Base-by-base conservation (phyloP, 1,139 yeast species). In the Yamadazyma conglobata region DNA sequence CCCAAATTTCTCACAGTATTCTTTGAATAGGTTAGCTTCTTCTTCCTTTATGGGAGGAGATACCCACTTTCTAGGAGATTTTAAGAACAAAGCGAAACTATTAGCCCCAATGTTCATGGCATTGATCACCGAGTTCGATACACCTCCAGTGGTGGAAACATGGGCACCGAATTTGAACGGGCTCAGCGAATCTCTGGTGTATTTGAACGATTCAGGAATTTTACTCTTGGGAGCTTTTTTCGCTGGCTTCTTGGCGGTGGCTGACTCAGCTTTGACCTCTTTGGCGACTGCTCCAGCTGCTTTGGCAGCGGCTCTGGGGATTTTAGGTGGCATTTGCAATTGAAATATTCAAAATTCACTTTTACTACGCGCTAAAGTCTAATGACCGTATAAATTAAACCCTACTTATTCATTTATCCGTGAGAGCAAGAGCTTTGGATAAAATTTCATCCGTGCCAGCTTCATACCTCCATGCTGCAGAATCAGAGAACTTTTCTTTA, bases 11-110 rank as follows among this genome's bases (percentile, higher is more conserved):
- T 67, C 60, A 52, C 95, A 86, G 13, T 77, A 61, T 4, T 64
- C 62, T 40, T 72, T 71, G 58, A 89, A 91, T 42, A 76, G 73
- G 4, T 54, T 55, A 8, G 81, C 77, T 47, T 85, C 95, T n/a
- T 73, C 78, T 9, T 66, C 66, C 10, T 78, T 71, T 38, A 80
- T 72, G 29, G 76, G 81, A 13, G 96, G 91, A 0, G 96, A 80
- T 1, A 72, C 82, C 97, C 97, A 91, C 52, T 84, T 77, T 38
- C 95, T 70, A 23, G 96, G 97, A 25, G 88, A 84, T 54, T 89
- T 89, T 42, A 91, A 64, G 52, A 91, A 91, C 46, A 91, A 62
- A 0, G 97, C 97, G 70, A 91, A 88, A 28, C 94, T 74, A 50
- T 86, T 86, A 40, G 80, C 82, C 30, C 95, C 95, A 21, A 85